A percentile compares a stretch with the other conserved stretches of the same genome.
Evolutionary conservation across 2,329 filamentous ascomycete genomes (phyloP).

Genomic region (Aotearoamyces nothofagi): DNA sequence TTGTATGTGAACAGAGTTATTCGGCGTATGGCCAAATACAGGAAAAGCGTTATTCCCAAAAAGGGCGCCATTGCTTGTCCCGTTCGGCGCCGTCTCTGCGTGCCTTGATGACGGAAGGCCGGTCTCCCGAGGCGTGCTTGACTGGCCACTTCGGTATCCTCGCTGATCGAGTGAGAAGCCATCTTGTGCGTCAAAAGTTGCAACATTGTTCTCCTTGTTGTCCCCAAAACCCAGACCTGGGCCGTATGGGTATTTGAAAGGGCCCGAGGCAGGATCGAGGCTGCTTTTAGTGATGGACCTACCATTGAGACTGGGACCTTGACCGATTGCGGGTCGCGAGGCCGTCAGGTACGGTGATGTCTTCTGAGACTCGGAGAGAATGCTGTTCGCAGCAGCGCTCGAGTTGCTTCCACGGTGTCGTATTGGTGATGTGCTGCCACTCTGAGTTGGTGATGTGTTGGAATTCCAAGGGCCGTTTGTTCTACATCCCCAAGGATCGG

Average conservation of each 20-base stretch:
- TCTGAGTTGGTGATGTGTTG: constrained; percentile 27
- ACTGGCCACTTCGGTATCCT: background rate
- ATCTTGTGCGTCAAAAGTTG: background rate
- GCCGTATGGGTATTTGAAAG: constrained; percentile 25
- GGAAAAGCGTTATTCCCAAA: constrained; percentile 8
- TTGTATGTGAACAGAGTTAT: constrained; percentile 31
- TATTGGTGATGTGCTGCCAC: constrained; percentile 41
- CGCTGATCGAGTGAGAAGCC: background rate
- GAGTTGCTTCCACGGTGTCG: constrained; percentile 33
- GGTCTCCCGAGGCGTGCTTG: constrained; percentile 34
- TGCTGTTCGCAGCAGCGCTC: constrained; percentile 17
- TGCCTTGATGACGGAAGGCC: constrained; percentile 41
- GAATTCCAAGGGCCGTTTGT: constrained; percentile 43
- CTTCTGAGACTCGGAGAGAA: constrained; percentile 27
- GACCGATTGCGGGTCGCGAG: constrained; percentile 29
- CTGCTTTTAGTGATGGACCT: constrained; percentile 23
- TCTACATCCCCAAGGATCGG: constrained; percentile 42
- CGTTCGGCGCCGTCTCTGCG: constrained; percentile 25
- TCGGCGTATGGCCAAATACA: constrained; percentile 23
- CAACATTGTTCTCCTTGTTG: constrained; percentile 8
- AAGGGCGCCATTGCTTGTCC: constrained; percentile 5
- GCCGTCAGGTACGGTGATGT: constrained; percentile 29
- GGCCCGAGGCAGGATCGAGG: constrained; percentile 28
- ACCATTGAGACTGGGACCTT: constrained; percentile 20
- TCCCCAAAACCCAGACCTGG: no score